These are phyloP conservation scores for Talaromyces atroroseus DNA, from an alignment of 2,329 filamentous ascomycete species.

Conservation along the genomic window DNA sequence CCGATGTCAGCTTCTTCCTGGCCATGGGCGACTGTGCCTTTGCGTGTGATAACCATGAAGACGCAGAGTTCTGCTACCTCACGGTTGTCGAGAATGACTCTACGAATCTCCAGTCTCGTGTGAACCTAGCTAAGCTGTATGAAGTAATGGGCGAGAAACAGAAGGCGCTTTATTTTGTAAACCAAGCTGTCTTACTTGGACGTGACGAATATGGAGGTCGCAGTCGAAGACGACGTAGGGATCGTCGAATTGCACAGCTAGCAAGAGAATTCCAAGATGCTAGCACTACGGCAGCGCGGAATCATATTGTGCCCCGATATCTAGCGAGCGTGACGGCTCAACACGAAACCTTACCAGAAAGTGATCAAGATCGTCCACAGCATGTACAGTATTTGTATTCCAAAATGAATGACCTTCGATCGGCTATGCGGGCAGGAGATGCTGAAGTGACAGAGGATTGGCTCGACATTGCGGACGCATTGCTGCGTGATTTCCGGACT, in stretches of 20 bases:
- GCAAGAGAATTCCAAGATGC: constrained; percentile 32
- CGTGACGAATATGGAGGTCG: constrained; percentile 34
- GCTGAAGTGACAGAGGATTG: constrained; percentile 50
- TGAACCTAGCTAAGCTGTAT: constrained; percentile 78
- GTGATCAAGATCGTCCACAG: constrained; percentile 34
- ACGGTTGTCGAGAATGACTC: constrained; percentile 67
- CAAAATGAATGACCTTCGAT: constrained; percentile 45
- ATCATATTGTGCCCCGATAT: constrained; percentile 18
- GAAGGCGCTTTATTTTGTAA: constrained; percentile 70
- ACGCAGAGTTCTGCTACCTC: constrained; percentile 73
- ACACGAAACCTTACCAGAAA: constrained; percentile 21
- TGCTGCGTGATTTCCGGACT: constrained; percentile 56
- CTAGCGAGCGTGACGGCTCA: constrained; percentile 9
- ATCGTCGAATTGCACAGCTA: constrained; percentile 37
- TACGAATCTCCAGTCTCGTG: constrained; percentile 67
- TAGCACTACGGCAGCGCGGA: constrained; percentile 14
- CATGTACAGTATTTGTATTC: constrained; percentile 42
- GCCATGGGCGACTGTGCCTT: constrained; percentile 59
- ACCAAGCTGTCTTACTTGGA: constrained; percentile 66
- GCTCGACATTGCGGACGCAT: constrained; percentile 53
- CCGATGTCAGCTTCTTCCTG: constrained; percentile 47
- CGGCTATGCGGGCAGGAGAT: constrained; percentile 46
- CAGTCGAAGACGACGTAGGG: constrained; percentile 27
- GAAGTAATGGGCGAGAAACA: constrained; percentile 67
- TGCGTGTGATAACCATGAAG: constrained; percentile 55